These are phyloP conservation scores for Kernera saxatilis DNA, from an alignment of 345 rosid species.

Conservation along the genomic window DNA sequence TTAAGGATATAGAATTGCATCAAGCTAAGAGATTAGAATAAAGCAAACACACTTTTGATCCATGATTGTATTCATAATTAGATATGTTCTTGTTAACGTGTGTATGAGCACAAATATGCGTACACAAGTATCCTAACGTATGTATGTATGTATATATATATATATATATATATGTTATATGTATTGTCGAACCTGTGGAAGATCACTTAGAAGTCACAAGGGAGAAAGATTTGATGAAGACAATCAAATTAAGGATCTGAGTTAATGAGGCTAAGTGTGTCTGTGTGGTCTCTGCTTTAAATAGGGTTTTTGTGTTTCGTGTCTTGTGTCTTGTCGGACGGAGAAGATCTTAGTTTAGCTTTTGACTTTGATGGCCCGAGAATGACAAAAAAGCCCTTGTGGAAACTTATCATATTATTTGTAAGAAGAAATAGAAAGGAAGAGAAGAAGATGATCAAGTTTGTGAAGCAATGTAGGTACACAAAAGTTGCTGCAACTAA, in stretches of 20 bases:
- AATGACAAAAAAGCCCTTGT: conserved; percentile 15
- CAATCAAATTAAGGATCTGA: neutral
- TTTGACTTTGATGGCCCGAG: conserved; percentile 13
- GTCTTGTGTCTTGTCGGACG: conserved; percentile 25
- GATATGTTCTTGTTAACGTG: neutral
- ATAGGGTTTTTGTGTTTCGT: conserved; percentile 13
- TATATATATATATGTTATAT: neutral
- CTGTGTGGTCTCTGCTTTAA: conserved; percentile 13
- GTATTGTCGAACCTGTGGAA: conserved; percentile 19
- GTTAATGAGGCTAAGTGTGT: conserved; percentile 12
- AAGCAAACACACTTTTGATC: neutral
- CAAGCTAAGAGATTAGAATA: neutral
- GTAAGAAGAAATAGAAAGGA: conserved; percentile 8
- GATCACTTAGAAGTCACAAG: neutral
- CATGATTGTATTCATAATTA: neutral
- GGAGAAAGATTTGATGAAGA: conserved; percentile 4
- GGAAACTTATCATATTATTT: conserved; percentile 6
- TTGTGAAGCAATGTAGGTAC: conserved; percentile 33
- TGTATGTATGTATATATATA: neutral
- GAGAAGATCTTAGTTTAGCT: conserved; percentile 26
- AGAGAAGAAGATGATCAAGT: conserved; percentile 28
- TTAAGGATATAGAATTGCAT: neutral
- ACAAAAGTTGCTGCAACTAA: conserved; percentile 38
- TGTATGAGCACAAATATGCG: neutral
- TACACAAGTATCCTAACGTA: neutral